Percentiles rank a stretch among this genome's conserved stretches.
phyloP scores from a whole-genome alignment of 108 stramenopile species.

The Cyclotella atomus region DNA sequence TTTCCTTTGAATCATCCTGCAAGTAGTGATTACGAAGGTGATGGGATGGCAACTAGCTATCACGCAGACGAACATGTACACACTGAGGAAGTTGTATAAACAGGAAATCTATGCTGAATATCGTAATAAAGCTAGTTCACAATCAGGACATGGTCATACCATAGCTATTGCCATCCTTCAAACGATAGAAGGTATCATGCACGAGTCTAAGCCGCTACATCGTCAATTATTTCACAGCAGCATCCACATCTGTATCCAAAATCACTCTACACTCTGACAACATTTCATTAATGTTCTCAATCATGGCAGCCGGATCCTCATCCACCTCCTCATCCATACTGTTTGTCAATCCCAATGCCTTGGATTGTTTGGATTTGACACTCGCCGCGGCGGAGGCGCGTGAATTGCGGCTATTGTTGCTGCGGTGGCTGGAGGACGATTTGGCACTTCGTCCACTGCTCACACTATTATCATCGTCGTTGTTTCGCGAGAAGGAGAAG shows the following conservation, averaged over 20 bases:
- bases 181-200: too few species aligned
- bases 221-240: too few species aligned
- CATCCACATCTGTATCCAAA: conserved; percentile 35
- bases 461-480: conserved; percentile 26
- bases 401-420: conserved; percentile 2
- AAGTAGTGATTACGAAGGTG: neutral
- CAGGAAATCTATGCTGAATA: neutral
- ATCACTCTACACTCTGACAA: conserved; percentile 49
- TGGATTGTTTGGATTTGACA: neutral
- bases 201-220: too few species aligned
- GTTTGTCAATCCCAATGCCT: conserved; percentile 34
- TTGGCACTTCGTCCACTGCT: conserved; percentile 1
- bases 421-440: conserved; percentile 12
- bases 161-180: too few species aligned
- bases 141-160: neutral
- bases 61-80: neutral
- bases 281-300: conserved; percentile 47
- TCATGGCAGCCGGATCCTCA: conserved; percentile 46
- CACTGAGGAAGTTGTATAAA: conserved; percentile 1
- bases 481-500: conserved; percentile 1
- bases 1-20: conserved; percentile 55
- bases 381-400: neutral
- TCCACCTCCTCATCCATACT: conserved; percentile 45
- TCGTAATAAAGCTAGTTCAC: neutral
- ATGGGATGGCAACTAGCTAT: neutral